These are phyloP conservation scores for Naganishia sp. DNA, from an alignment of 1,284 basidiomycete species.

Conservation along the genomic window DNA sequence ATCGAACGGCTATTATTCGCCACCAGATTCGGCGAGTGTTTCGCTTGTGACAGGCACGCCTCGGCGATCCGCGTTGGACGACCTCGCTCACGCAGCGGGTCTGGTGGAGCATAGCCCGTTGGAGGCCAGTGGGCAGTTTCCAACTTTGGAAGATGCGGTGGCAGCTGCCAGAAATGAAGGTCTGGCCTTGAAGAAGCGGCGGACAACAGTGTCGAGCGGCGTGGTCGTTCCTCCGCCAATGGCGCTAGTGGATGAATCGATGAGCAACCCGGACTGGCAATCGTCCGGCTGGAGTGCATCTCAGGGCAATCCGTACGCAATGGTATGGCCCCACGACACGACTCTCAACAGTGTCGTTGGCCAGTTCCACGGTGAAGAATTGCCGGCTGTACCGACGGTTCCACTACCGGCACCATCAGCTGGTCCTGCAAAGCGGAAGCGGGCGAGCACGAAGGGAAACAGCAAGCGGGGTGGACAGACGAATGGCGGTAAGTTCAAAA, in stretches of 20 bases:
- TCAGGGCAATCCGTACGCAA: conserved; percentile 13
- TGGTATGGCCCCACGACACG: conserved; percentile 22
- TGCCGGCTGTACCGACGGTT: conserved; percentile 8
- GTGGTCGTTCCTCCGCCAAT: conserved; percentile 15
- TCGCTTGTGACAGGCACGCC: conserved; percentile 29
- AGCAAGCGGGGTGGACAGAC: conserved; percentile 11
- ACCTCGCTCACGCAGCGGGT: conserved; percentile 33
- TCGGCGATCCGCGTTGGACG: conserved; percentile 31
- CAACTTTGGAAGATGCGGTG: conserved; percentile 17
- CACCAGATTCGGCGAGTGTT: conserved; percentile 13
- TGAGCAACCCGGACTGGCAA: conserved; percentile 20
- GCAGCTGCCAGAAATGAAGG: conserved; percentile 18
- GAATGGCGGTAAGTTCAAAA: conserved; percentile 4
- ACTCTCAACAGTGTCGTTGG: conserved; percentile 20
- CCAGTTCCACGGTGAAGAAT: conserved; percentile 19
- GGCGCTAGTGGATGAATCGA: conserved; percentile 2
- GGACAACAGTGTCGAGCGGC: conserved; percentile 12
- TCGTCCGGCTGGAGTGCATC: conserved; percentile 21
- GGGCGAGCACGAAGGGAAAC: conserved; percentile 23
- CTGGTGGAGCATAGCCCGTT: conserved; percentile 32
- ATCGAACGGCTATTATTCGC: conserved; percentile 20
- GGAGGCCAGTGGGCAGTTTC: conserved; percentile 19
- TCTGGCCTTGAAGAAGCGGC: conserved; percentile 19
- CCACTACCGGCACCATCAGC: neutral
- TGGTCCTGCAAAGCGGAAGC: conserved; percentile 12